phyloP scores from a whole-genome alignment of 1,284 basidiomycete genomes.

The Ganoderma sp. region DNA sequence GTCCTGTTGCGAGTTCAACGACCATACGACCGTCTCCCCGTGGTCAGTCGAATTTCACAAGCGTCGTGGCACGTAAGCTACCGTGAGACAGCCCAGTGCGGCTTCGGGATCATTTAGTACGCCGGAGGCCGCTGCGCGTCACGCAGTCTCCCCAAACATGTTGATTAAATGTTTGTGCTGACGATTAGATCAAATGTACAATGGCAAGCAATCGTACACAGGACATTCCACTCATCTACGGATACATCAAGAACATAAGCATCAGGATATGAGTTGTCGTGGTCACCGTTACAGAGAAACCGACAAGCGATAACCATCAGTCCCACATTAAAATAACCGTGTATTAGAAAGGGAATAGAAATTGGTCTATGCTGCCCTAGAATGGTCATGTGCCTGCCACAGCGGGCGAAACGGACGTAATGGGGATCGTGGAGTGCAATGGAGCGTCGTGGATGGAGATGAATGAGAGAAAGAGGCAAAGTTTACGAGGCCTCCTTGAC shows the following conservation, averaged over 20 bases:
- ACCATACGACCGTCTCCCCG: background rate
- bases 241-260: background rate
- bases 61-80: background rate
- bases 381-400: background rate
- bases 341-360: background rate
- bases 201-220: background rate
- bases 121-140: background rate
- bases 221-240: background rate
- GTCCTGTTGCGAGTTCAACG: background rate
- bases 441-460: background rate
- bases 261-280: background rate
- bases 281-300: background rate
- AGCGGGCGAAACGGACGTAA: background rate
- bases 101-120: background rate
- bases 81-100: background rate
- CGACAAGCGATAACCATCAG: background rate
- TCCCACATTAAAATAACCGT: background rate
- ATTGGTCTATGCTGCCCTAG: background rate
- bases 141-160: background rate
- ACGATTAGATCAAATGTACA: background rate
- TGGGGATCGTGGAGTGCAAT: background rate
- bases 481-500: slow-evolving; percentile 26
- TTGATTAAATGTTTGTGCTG: background rate
- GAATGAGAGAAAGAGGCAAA: background rate
- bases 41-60: background rate